These are phyloP conservation scores for Apiospora marii DNA, from an alignment of 2,329 filamentous ascomycete genomes.

Conservation along the genomic window DNA sequence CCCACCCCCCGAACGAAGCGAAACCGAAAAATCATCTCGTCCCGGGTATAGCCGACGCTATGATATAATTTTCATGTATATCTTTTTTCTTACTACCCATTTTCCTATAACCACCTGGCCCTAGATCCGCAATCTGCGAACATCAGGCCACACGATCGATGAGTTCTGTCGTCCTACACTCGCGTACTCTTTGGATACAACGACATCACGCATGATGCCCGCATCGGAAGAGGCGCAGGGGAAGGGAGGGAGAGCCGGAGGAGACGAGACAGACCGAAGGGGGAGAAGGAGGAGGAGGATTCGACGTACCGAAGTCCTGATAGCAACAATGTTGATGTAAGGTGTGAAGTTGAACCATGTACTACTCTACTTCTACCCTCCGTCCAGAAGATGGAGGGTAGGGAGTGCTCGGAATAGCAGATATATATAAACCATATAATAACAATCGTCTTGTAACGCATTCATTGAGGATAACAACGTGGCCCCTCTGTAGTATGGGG, in stretches of 20 bases:
- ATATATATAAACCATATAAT: conserved; percentile 11
- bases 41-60: conserved; percentile 15
- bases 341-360: not conserved
- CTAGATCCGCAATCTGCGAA: not conserved
- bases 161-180: not conserved
- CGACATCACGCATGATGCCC: not conserved
- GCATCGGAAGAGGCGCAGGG: not conserved
- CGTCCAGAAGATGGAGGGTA: conserved; percentile 7
- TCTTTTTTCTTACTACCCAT: conserved; percentile 1
- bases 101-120: not conserved
- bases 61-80: conserved; percentile 19
- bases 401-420: not conserved
- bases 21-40: conserved; percentile 6
- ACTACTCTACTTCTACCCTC: conserved; percentile 11
- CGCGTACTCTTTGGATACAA: not conserved
- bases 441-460: not conserved
- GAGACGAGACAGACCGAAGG: not conserved
- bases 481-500: not conserved
- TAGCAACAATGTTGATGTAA: not conserved
- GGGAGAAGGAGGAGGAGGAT: not conserved
- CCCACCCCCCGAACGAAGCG: not conserved
- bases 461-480: not conserved
- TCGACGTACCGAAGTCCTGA: not conserved
- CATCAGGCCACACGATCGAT: not conserved
- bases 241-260: not conserved